phyloP scores from a whole-genome alignment of 768 basidiomycete species.

The Podaxis rugospora region DNA sequence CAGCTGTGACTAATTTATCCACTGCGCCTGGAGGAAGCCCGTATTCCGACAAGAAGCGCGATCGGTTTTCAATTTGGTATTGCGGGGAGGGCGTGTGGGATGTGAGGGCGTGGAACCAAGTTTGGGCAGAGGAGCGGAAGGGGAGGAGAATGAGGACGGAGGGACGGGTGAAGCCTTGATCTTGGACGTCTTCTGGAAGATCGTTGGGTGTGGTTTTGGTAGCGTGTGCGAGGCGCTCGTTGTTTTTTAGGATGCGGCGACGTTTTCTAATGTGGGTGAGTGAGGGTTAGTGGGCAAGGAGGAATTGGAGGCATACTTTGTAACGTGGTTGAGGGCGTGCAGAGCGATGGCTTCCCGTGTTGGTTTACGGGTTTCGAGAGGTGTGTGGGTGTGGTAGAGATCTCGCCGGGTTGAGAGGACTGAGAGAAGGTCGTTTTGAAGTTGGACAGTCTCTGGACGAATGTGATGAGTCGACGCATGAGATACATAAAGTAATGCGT shows the following conservation, averaged over 20 bases:
- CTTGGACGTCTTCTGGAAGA: slow-evolving; percentile 75
- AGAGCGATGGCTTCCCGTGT: slow-evolving; percentile 69
- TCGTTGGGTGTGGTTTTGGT: slow-evolving; percentile 51
- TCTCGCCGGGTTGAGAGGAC: slow-evolving; percentile 68
- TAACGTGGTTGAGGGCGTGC: slow-evolving; percentile 85
- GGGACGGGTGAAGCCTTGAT: slow-evolving; percentile 97
- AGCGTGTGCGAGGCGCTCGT: slow-evolving; percentile 80
- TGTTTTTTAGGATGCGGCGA: slow-evolving; percentile 85
- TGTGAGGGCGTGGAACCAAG: slow-evolving; percentile 79
- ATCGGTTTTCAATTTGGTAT: slow-evolving; percentile 85
- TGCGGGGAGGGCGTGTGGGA: slow-evolving; percentile 66
- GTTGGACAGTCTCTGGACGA: slow-evolving; percentile 39
- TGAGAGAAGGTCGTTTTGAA: slow-evolving; percentile 70
- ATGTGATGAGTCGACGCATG: neutral
- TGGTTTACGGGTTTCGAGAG: slow-evolving; percentile 58
- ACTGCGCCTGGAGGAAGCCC: slow-evolving; percentile 70
- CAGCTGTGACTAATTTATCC: slow-evolving; percentile 76
- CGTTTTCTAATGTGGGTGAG: slow-evolving; percentile 64
- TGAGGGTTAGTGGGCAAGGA: neutral
- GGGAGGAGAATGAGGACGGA: slow-evolving; percentile 90
- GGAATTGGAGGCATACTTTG: slow-evolving; percentile 54
- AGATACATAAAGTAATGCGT: slow-evolving; percentile 4
- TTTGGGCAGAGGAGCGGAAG: slow-evolving; percentile 83
- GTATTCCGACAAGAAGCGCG: slow-evolving; percentile 81
- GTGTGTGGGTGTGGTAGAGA: slow-evolving; percentile 64